Percentiles rank a stretch among this genome's conserved stretches.
phyloP scores from a whole-genome alignment of 129 eudicot species.

The Saposhnikovia divaricata region DNA sequence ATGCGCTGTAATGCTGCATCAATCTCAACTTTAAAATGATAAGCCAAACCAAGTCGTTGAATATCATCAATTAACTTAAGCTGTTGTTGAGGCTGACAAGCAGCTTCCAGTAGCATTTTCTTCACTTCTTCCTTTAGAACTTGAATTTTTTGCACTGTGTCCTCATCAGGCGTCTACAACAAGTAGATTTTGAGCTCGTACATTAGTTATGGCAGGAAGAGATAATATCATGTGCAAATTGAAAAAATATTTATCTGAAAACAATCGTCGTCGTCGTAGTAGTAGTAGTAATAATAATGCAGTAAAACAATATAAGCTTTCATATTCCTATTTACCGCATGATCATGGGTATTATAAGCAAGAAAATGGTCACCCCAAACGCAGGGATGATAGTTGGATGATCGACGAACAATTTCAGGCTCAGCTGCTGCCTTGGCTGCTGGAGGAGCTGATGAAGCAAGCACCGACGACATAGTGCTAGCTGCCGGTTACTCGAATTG shows the following conservation, averaged over 20 bases:
- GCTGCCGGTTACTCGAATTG: too few relatives aligned
- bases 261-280: too few relatives aligned
- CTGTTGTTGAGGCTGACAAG: neutral
- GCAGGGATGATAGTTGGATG: neutral
- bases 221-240: too few relatives aligned
- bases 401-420: constrained; percentile 3
- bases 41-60: neutral
- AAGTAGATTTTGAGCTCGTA: too few relatives aligned
- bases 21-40: neutral
- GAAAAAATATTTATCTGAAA: too few relatives aligned
- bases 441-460: neutral
- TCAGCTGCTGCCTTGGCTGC: neutral
- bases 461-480: neutral
- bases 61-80: neutral
- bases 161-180: neutral
- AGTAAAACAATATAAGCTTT: neutral
- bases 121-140: neutral
- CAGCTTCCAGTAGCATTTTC: neutral
- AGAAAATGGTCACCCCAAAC: constrained; percentile 5
- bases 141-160: too few relatives aligned
- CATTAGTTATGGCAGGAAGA: too few relatives aligned
- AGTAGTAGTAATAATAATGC: too few relatives aligned
- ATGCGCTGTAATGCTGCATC: neutral
- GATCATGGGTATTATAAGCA: neutral
- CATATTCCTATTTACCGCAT: neutral